Conservation (phyloP, 345 rosid species). For the Alliaria petiolata region DNA sequence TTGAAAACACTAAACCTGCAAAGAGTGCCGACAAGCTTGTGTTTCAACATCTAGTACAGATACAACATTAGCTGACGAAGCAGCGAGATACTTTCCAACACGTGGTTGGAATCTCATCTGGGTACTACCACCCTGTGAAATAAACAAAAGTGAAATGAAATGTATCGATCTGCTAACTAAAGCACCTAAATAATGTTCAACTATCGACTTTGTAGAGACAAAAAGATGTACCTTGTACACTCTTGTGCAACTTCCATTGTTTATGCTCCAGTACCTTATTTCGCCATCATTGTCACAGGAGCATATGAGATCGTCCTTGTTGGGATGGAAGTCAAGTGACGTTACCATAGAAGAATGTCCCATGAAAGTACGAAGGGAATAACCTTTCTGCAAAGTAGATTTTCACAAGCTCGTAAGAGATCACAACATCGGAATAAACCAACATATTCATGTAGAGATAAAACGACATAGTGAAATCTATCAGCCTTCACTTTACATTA, state of each 20-base stretch:
- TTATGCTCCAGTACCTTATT: slow-evolving; percentile 93
- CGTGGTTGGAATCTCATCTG: slow-evolving; percentile 94
- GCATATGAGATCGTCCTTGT: slow-evolving; percentile 84
- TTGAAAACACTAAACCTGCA: slow-evolving; percentile 61
- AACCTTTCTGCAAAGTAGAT: slow-evolving; percentile 65
- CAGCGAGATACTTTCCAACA: slow-evolving; percentile 83
- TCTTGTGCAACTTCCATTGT: slow-evolving; percentile 67
- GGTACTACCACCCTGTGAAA: slow-evolving; percentile 70
- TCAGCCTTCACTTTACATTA: slow-evolving; percentile 50
- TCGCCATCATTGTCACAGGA: slow-evolving; percentile 91
- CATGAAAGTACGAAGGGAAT: slow-evolving; percentile 71
- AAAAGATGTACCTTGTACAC: slow-evolving; percentile 68
- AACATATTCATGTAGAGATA: not conserved
- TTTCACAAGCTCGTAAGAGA: slow-evolving; percentile 1
- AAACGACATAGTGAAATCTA: not conserved
- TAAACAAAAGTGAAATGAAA: not conserved
- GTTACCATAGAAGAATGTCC: slow-evolving; percentile 74
- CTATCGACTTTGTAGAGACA: not conserved
- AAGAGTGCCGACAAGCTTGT: slow-evolving; percentile 58
- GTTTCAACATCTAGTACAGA: slow-evolving; percentile 89
- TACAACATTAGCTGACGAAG: slow-evolving; percentile 74
- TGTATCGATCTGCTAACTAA: not conserved
- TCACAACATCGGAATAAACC: not conserved
- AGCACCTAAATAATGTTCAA: not conserved
- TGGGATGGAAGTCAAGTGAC: slow-evolving; percentile 94